Evolutionary conservation across 192 early-diverging fungal species (phyloP), one percentile per base, ranked within the genome.

Genomic region (Phlyctochytrium arcticum): DNA sequence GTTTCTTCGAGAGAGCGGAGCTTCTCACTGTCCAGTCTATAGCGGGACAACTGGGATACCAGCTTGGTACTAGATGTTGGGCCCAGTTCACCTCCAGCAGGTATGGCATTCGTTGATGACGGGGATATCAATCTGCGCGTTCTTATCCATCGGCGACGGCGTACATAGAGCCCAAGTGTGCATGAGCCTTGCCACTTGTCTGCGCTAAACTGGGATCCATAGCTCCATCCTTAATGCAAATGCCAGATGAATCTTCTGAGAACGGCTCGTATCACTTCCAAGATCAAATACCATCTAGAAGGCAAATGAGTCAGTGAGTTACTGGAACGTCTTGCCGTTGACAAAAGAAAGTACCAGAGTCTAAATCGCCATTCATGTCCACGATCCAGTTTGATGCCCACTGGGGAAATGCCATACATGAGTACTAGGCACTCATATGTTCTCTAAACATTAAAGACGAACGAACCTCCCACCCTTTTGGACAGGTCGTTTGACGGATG

Each of bases 301-400:
- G n/a, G n/a, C n/a, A n/a, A n/a, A n/a, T n/a, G n/a, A n/a, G n/a
- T n/a, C n/a, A n/a, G n/a, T n/a, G n/a, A n/a, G n/a, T n/a, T n/a
- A n/a, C n/a, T n/a, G n/a, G n/a, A n/a, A n/a, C n/a, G n/a, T n/a
- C n/a, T n/a, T n/a, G n/a, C n/a, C n/a, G n/a, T n/a, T n/a, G n/a
- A n/a, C n/a, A n/a, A n/a, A n/a, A n/a, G n/a, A n/a, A n/a, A n/a
- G 21, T 44, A 27, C 26, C 49, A 12, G 49, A 24, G 24, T 51
- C 49, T 24, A 27, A 12, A 27, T 51, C 49, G 2, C 49, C 49
- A 51, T 51, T 51, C 49, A 51, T 51, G 26, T 51, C 49, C 10
- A 51, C 49, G 12, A 51, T 51, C 49, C 49, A 51, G 1, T 51
- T 27, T 51, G 49, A 51, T 27, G 26, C 26, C 49, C 49, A 51